Conservation (phyloP, 2,329 filamentous ascomycete species). For the Cytospora piceicola region DNA sequence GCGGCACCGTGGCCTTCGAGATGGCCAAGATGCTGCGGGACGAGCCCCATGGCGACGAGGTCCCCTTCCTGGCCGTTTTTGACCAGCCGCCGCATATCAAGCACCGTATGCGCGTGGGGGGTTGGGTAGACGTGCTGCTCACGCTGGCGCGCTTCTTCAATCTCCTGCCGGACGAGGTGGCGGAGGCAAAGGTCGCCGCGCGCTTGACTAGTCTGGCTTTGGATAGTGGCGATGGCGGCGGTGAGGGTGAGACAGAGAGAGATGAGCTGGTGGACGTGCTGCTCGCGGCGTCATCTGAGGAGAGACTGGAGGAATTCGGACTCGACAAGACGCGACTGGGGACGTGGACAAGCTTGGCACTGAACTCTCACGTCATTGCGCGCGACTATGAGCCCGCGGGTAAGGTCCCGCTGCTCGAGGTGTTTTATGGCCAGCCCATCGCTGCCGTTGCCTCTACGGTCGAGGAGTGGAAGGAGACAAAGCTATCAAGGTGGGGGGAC, state of each 20-base stretch:
- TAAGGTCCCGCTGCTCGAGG: constrained; percentile 42
- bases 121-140: constrained; percentile 4
- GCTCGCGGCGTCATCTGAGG: neutral
- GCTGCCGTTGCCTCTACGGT: neutral
- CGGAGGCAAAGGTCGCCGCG: constrained; percentile 4
- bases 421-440: constrained; percentile 47
- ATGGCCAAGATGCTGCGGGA: constrained; percentile 47
- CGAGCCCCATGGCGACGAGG: constrained; percentile 42
- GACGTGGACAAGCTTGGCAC: constrained; percentile 44
- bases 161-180: constrained; percentile 11
- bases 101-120: neutral
- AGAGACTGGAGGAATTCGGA: constrained; percentile 38
- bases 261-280: too few species aligned
- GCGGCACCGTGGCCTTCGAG: constrained; percentile 55
- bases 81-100: constrained; percentile 54
- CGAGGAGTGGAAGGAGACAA: neutral
- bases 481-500: constrained; percentile 39
- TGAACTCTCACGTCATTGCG: constrained; percentile 43
- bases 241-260: too few species aligned
- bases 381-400: constrained; percentile 49
- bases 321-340: constrained; percentile 36
- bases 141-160: constrained; percentile 8
- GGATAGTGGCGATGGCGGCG: too few species aligned
- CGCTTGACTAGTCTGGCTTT: constrained; percentile 4
- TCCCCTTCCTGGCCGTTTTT: constrained; percentile 49